Evolutionary conservation across 768 basidiomycete genomes (phyloP).

Genomic region (Gloeopeniophorella convolvens): DNA sequence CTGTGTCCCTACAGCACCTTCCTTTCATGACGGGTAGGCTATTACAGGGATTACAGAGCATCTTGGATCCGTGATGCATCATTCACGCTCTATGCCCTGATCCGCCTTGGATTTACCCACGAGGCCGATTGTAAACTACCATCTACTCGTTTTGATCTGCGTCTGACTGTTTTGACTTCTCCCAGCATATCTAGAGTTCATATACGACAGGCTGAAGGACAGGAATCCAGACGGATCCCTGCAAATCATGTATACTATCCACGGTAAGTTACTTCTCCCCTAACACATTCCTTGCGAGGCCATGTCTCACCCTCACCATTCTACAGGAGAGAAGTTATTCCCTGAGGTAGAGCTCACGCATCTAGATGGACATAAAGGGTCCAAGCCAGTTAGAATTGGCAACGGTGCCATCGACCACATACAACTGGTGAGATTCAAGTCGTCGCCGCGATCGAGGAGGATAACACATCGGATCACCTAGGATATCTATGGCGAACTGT

Average conservation of each 20-base stretch:
- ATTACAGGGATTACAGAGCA: conserved; percentile 36
- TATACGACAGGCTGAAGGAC: conserved; percentile 72
- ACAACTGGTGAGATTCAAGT: conserved; percentile 55
- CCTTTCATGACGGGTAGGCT: conserved; percentile 1
- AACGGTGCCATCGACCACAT: conserved; percentile 95
- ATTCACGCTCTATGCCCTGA: conserved; percentile 91
- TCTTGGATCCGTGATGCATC: conserved; percentile 96
- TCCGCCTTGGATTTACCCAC: conserved; percentile 88
- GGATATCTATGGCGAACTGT: conserved; percentile 98
- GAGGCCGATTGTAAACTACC: conserved; percentile 72
- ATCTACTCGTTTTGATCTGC: conserved; percentile 1
- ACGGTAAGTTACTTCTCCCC: conserved; percentile 43
- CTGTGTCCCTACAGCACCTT: not conserved
- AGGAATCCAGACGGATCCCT: conserved; percentile 87
- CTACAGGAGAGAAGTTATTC: conserved; percentile 58
- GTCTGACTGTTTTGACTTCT: conserved; percentile 6
- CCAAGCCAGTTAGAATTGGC: conserved; percentile 82
- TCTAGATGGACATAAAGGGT: conserved; percentile 83
- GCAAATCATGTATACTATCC: conserved; percentile 97
- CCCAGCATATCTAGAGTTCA: conserved; percentile 85
- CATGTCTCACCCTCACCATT: not conserved
- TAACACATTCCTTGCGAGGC: not conserved
- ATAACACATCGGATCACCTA: conserved; percentile 26
- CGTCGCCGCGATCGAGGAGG: not conserved
- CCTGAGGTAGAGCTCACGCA: conserved; percentile 78